Base-by-base conservation (phyloP, 2,329 filamentous ascomycete species). In the Macroventuria anomochaeta region DNA sequence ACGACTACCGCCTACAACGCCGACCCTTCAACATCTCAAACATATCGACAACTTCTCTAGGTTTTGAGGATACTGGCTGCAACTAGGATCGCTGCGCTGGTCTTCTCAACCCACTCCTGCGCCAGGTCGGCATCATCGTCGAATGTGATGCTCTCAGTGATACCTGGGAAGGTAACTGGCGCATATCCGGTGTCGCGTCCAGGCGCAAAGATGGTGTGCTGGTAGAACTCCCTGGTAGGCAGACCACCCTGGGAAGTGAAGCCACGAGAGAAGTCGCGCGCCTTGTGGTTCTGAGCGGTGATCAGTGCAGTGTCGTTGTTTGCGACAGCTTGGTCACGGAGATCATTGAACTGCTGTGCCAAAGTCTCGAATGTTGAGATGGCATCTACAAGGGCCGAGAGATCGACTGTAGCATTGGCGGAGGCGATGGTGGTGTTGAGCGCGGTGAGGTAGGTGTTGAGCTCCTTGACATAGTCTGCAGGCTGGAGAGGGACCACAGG, bases 201-300 rank as follows among this genome's bases (percentile, higher is more conserved):
- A 5, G 79, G 79, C 7, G 79, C 78, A 52, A 79, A 80, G 17
- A 80, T 72, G 7, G 78, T 69, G 59, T 81, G 72, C 56, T 76
- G 76, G 61, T 75, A 81, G 57, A 77, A 80, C 55, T 77, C 73
- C 12, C 79, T 62, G 2, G 71, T 74, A 0, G 77, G 75, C 28
- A 81, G 57, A 11, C 79, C 79, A n/a, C 77, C 77, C 47, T 80
- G 76, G 17, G 64, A 72, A 3, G 77, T 75, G 53, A 81, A 81
- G 0, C 76, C 77, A 7, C 79, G 68, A 23, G 75, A 74, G 64
- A 80, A 80, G 48, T 80, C 77, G 8, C 77, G 67, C 39, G 75
- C 74, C 59, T 79, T 80, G 54, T 73, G 65, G 61, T 81, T 81
- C n/a, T 77, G 70, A 2, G 70, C 59, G 1, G 63, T 62, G 26